Conservation (phyloP, 345 rosid species). For the Cardamine resedifolia region DNA sequence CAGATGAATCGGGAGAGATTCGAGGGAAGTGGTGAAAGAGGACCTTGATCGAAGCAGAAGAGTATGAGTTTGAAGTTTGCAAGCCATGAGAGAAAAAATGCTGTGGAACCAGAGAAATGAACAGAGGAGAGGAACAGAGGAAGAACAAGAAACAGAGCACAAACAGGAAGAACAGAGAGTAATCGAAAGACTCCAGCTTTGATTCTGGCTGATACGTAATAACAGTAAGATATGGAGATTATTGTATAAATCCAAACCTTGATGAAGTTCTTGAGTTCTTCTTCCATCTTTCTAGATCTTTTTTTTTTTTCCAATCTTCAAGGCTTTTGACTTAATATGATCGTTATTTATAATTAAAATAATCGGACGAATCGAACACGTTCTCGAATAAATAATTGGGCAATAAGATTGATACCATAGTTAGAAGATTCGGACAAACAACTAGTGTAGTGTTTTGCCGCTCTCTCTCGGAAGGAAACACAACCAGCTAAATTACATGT, state of each 20-base stretch:
- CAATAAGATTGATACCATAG: not conserved
- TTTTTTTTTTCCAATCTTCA: not conserved
- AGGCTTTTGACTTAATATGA: constrained; percentile 9
- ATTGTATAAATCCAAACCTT: constrained; percentile 31
- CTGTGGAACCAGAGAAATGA: constrained; percentile 24
- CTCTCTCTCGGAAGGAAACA: too few relatives aligned
- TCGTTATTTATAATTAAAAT: not conserved
- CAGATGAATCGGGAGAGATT: constrained; percentile 45
- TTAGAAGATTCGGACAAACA: too few relatives aligned
- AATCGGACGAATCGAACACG: not conserved
- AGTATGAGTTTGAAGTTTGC: constrained; percentile 49
- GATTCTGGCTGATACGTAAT: constrained; percentile 37
- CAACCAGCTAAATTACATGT: too few relatives aligned
- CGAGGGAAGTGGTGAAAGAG: constrained; percentile 25
- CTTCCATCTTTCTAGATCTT: constrained; percentile 32
- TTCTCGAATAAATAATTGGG: not conserved
- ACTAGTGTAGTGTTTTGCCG: too few relatives aligned
- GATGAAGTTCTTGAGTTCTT: constrained; percentile 35
- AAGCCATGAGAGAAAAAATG: constrained; percentile 47
- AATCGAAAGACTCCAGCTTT: constrained; percentile 36
- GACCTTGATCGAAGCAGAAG: constrained; percentile 45
- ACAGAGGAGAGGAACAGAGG: constrained; percentile 42
- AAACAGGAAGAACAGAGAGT: constrained; percentile 44
- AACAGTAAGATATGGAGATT: constrained; percentile 37
- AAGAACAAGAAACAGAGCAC: constrained; percentile 42